phyloP scores from a whole-genome alignment of 768 basidiomycete species.

The Amanita thiersii region DNA sequence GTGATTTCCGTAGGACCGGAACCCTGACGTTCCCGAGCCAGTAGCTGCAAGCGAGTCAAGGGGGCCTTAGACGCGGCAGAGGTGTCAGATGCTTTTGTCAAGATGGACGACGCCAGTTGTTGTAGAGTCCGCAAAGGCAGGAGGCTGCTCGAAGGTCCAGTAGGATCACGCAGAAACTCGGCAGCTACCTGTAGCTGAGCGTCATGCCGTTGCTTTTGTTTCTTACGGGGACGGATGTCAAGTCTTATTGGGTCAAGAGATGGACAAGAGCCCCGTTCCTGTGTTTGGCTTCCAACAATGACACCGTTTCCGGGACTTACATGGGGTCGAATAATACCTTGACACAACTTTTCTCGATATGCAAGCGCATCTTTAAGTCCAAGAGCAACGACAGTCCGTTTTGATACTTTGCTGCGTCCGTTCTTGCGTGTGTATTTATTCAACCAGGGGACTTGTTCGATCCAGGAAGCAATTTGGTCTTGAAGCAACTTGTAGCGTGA shows the following conservation, averaged over 20 bases:
- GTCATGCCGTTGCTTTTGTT: slow-evolving; percentile 17
- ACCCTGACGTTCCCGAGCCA: slow-evolving; percentile 52
- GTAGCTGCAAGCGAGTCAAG: slow-evolving; percentile 54
- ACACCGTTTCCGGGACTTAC: too few relatives aligned
- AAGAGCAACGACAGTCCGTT: slow-evolving; percentile 56
- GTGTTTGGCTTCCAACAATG: too few relatives aligned
- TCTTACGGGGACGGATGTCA: slow-evolving; percentile 17
- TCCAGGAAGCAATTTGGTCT: slow-evolving; percentile 50
- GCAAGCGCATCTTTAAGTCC: slow-evolving; percentile 63
- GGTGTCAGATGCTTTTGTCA: slow-evolving; percentile 19
- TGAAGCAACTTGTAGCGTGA: slow-evolving; percentile 61
- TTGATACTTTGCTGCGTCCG: slow-evolving; percentile 53
- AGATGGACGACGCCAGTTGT: slow-evolving; percentile 5
- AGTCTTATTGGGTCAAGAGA: neutral
- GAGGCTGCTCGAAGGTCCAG: slow-evolving; percentile 20
- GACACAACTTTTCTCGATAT: slow-evolving; percentile 50
- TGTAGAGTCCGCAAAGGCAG: slow-evolving; percentile 7
- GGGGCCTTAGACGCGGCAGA: slow-evolving; percentile 20
- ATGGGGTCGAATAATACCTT: neutral
- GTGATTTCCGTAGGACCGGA: slow-evolving; percentile 36
- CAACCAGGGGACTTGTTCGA: slow-evolving; percentile 68
- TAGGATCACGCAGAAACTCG: slow-evolving; percentile 52
- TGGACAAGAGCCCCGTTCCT: neutral
- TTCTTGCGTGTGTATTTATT: slow-evolving; percentile 42
- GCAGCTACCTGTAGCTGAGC: slow-evolving; percentile 35